Base-by-base conservation (phyloP, 371 early-diverging fungal species). In the Lichtheimia ornata region DNA sequence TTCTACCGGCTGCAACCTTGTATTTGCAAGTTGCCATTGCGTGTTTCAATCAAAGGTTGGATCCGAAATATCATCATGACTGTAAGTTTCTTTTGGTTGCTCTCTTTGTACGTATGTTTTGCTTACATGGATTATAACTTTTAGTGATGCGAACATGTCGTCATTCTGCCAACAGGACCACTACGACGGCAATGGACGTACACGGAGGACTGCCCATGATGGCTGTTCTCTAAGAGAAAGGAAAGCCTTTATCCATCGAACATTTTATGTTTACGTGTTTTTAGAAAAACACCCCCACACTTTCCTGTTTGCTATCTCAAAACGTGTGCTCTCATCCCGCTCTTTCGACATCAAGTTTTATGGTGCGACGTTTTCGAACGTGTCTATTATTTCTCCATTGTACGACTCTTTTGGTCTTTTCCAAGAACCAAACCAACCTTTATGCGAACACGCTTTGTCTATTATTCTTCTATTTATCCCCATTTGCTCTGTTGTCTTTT, bases 311-410 rank as follows among this genome's bases (percentile, higher is more conserved):
- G 47, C 24, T 30, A 27, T 52, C 13, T 35, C 25, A 55, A 30
- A 41, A 55, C 56, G 56, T 55, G 56, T 55, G 56, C 56, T 55
- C 56, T 55, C 25, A 25, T 22, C 41, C 56, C 56, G 11, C 22
- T 55, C 56, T 30, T 55, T 55, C 30, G 56, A 42, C 47, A 47
- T 47, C n/a, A 47, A 22, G 47, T 7, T 18, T 47, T 47, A 61
- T 66, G 56, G 72, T 69, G 66, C 54, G 22, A 47, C 47, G 47
- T 22, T 17, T n/a, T 22, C n/a, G 11, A 9, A 45, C 45, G 15
- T 17, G 47, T 11, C 22, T 47, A 7, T 22, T 47, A 17, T 17
- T 47, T 17, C 44, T 17, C 22, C 18, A 18, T 3, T 47, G 47
- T 22, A 47, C 47, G 47, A 22, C 47, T 43, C 45, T 47, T 47